Evolutionary conservation across 371 early-diverging fungal genomes (phyloP).

Genomic region (Apophysomyces elegans): DNA sequence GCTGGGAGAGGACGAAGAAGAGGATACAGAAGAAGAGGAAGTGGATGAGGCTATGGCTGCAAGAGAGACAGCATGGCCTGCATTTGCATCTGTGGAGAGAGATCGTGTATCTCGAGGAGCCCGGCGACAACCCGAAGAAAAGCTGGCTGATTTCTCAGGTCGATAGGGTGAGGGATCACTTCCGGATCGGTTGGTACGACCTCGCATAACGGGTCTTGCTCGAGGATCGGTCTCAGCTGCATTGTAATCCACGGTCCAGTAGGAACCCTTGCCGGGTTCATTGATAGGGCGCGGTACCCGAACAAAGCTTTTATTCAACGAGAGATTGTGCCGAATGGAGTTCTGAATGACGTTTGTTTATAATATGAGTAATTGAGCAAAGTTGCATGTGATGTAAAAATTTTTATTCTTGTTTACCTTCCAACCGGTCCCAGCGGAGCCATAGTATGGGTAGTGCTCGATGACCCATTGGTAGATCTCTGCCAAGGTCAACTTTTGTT

Average conservation of each 20-base stretch:
- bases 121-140: slow-evolving; percentile 14
- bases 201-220: slow-evolving; percentile 14
- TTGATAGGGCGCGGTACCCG: slow-evolving; percentile 88
- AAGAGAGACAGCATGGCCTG: slow-evolving; percentile 14
- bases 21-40: neutral
- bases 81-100: slow-evolving; percentile 26
- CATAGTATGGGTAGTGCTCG: slow-evolving; percentile 74
- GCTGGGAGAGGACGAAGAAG: neutral
- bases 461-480: slow-evolving; percentile 91
- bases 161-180: slow-evolving; percentile 42
- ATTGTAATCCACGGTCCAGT: slow-evolving; percentile 83
- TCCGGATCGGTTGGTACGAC: slow-evolving; percentile 33
- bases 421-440: slow-evolving; percentile 77
- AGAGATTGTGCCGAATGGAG: slow-evolving; percentile 98
- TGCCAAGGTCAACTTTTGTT: slow-evolving; percentile 76
- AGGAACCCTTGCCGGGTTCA: slow-evolving; percentile 97
- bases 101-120: slow-evolving; percentile 25
- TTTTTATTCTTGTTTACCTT: slow-evolving; percentile 54
- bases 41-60: neutral
- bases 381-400: slow-evolving; percentile 1
- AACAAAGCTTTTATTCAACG: slow-evolving; percentile 93
- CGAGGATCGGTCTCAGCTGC: slow-evolving; percentile 33
- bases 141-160: slow-evolving; percentile 29
- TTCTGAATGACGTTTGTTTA: slow-evolving; percentile 60
- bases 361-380: neutral